Percentiles rank a stretch among this genome's conserved stretches.
Evolutionary conservation across 2,329 filamentous ascomycete species (phyloP).

Genomic region (Colletotrichum sublineola): DNA sequence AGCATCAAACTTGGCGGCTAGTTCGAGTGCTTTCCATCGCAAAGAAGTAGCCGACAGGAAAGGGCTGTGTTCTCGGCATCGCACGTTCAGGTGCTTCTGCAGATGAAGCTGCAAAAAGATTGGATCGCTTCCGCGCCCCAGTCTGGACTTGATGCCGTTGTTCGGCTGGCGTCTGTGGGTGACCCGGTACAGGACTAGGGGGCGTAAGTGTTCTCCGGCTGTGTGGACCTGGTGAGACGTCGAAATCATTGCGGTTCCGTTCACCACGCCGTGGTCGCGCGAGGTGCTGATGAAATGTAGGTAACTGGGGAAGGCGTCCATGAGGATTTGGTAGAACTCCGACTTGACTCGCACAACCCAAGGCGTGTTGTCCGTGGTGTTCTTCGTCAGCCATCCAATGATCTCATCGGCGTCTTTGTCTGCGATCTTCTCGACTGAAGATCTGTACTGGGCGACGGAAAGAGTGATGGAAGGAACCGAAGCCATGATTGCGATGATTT

Average conservation of each 20-base stretch:
- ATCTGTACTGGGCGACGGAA: neutral
- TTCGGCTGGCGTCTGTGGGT: neutral
- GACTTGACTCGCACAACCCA: neutral
- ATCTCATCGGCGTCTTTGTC: neutral
- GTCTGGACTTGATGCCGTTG: neutral
- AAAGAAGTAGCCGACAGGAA: conserved; percentile 6
- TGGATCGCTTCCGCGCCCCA: neutral
- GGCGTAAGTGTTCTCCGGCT: neutral
- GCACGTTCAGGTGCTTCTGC: neutral
- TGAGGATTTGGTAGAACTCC: neutral
- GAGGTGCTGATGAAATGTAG: neutral
- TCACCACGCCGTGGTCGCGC: neutral
- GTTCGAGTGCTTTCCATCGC: neutral
- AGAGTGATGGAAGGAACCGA: neutral
- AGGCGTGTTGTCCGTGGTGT: neutral
- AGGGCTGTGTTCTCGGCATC: neutral
- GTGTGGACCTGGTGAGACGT: neutral
- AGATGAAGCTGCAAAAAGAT: conserved; percentile 19
- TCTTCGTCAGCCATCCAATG: neutral
- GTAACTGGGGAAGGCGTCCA: neutral
- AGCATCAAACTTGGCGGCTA: neutral
- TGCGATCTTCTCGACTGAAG: neutral
- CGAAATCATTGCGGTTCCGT: neutral
- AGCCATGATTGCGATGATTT: neutral
- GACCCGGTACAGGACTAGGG: neutral